Base-by-base conservation (phyloP, 257 asterid species). In the Gentiana dahurica region DNA sequence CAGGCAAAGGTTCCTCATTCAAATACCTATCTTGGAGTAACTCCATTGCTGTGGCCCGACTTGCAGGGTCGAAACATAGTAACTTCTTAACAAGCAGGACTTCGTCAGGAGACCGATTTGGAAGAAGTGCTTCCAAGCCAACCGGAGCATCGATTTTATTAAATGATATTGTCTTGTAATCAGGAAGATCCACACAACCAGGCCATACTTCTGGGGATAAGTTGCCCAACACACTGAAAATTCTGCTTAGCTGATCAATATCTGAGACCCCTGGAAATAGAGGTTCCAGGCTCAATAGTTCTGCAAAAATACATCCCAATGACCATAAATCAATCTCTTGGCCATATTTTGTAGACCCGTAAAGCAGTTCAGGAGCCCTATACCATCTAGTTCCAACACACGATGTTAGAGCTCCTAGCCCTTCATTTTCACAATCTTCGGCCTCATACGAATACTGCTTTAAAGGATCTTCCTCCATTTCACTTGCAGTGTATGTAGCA, bases 301-400 rank as follows among this genome's bases (percentile, higher is more conserved):
- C 97, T 0, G 95, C 87, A 65, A 92, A 88, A 49, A 92, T 85
- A 48, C 97, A 92, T 12, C 99, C 99, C 37, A 92, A 68, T 24
- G 99, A 85, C 99, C 99, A 92, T 49, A 92, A 79, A 60, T 92
- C 99, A 53, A 88, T 79, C 78, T 85, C 99, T 12, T 78, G 72
- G 32, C 95, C 95, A 39, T 92, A 92, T 37, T 65, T 81, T 37
- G 94, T 85, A 53, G 97, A 88, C 2, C 99, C 99, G 34, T 79
- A 88, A 2, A 92, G 94, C 55, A 92, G 83, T 74, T 92, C 98
- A 1, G 98, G 98, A 62, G 95, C 86, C 69, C 91, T 79, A 61
- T 69, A 92, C 99, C 99, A 92, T 15, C 97, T 88, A 38, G 99
- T 88, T 58, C 98, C 98, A 4, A 92, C 94, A 51, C 95, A 88